These are phyloP conservation scores for Cladosporium sp. DNA, from an alignment of 2,329 filamentous ascomycete species.

Conservation along the genomic window DNA sequence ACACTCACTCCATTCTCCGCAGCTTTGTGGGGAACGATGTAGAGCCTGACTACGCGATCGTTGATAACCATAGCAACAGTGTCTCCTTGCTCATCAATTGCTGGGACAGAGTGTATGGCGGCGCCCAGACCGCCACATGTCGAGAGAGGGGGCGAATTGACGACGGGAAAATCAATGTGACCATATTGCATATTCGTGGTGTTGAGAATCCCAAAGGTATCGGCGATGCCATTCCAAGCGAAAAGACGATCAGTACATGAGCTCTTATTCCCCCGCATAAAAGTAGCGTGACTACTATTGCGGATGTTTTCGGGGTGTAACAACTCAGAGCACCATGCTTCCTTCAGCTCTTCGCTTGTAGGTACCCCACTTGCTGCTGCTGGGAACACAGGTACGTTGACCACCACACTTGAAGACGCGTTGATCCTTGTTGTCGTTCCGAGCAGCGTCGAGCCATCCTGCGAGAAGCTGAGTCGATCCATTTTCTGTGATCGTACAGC, in stretches of 20 bases:
- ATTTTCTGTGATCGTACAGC: slow-evolving; percentile 33
- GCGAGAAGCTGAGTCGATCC: slow-evolving; percentile 34
- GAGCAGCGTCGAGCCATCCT: slow-evolving; percentile 34
- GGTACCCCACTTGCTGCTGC: slow-evolving; percentile 26
- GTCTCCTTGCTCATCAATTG: slow-evolving; percentile 34
- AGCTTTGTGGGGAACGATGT: slow-evolving; percentile 30
- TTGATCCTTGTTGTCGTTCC: slow-evolving; percentile 36
- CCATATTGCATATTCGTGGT: slow-evolving; percentile 33
- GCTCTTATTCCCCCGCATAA: slow-evolving; percentile 29
- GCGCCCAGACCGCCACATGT: slow-evolving; percentile 34
- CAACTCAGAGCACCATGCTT: slow-evolving; percentile 36
- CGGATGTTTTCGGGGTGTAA: slow-evolving; percentile 36
- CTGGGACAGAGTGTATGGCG: slow-evolving; percentile 33
- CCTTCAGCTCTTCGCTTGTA: slow-evolving; percentile 34
- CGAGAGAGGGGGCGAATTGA: slow-evolving; percentile 34
- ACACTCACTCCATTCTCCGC: slow-evolving; percentile 26
- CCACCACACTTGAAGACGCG: slow-evolving; percentile 31
- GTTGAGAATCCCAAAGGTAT: slow-evolving; percentile 34
- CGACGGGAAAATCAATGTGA: slow-evolving; percentile 35
- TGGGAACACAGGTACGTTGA: slow-evolving; percentile 34
- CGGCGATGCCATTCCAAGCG: slow-evolving; percentile 35
- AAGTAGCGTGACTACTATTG: slow-evolving; percentile 35
- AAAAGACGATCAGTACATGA: slow-evolving; percentile 32
- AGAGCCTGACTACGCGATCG: slow-evolving; percentile 33
- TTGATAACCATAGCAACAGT: slow-evolving; percentile 37